A percentile compares a stretch with the other conserved stretches of the same genome.
Conservation (phyloP, 805 yeast genomes). For the Candida berthetii region DNA sequence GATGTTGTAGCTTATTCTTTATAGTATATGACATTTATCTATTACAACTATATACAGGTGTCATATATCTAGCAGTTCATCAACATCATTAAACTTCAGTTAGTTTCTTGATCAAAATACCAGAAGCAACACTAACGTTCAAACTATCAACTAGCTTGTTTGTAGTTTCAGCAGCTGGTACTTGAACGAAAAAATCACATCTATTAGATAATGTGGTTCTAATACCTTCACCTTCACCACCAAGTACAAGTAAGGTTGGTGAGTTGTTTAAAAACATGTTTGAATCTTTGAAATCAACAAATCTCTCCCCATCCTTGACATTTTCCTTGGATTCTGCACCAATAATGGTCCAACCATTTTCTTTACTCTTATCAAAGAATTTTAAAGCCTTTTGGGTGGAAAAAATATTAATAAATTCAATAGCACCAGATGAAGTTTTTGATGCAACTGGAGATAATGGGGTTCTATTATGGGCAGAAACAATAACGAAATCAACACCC, state of each 20-base stretch:
- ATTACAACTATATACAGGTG: no score
- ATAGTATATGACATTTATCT: no score
- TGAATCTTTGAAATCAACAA: conserved; percentile 38
- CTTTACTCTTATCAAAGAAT: conserved; percentile 50
- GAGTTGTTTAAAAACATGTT: conserved; percentile 32
- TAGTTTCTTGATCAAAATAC: conserved; percentile 43
- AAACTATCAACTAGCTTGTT: conserved; percentile 59
- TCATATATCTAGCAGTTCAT: not conserved
- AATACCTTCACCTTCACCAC: conserved; percentile 83
- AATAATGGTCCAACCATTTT: conserved; percentile 64
- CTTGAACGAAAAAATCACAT: conserved; percentile 41
- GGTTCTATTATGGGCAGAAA: conserved; percentile 68
- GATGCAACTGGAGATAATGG: conserved; percentile 71
- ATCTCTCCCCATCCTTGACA: conserved; percentile 4
- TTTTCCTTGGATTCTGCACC: conserved; percentile 34
- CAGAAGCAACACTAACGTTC: conserved; percentile 88
- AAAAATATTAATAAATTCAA: conserved; percentile 64
- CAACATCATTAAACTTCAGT: conserved; percentile 3
- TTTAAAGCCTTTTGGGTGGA: conserved; percentile 50
- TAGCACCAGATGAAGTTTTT: conserved; percentile 81
- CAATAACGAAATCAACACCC: conserved; percentile 74
- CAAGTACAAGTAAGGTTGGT: conserved; percentile 71
- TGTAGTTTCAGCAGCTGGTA: conserved; percentile 23
- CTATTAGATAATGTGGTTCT: conserved; percentile 56
- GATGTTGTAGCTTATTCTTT: no score